A percentile compares a stretch with the other conserved stretches of the same genome.
Evolutionary conservation across 495 filamentous ascomycete species (phyloP).

Genomic region (Filosporella fistucella): DNA sequence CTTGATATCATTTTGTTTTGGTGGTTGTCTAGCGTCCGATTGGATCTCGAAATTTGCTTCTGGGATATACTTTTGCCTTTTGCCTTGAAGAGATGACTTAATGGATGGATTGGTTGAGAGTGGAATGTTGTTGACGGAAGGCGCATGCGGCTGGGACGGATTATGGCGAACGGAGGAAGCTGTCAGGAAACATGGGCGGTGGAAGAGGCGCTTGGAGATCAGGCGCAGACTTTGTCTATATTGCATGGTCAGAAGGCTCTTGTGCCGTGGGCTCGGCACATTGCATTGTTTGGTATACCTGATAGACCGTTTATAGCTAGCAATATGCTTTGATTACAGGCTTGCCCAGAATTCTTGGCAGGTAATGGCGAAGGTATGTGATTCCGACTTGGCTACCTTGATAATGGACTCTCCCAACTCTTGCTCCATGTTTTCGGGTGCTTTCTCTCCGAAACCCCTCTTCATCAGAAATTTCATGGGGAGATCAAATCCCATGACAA

Average conservation of each 20-base stretch:
- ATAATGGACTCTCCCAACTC: no score
- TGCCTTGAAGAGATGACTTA: background rate
- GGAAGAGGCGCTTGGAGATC: background rate
- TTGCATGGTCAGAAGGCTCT: background rate
- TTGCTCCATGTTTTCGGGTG: no score
- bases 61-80: slow-evolving; percentile 3
- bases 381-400: no score
- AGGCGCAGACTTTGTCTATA: slow-evolving; percentile 1
- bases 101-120: no score
- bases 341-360: no score
- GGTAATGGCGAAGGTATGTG: no score
- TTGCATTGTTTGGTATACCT: background rate
- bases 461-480: no score
- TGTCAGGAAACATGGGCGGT: background rate
- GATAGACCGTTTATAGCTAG: background rate
- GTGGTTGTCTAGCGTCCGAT: background rate
- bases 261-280: background rate
- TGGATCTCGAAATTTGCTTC: background rate
- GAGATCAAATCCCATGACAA: no score
- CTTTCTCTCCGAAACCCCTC: no score
- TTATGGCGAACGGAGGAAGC: background rate
- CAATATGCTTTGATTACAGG: slow-evolving; percentile 1
- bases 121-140: no score
- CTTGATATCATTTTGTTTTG: background rate
- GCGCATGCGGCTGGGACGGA: no score